phyloP scores from a whole-genome alignment of 345 rosid genomes.

The Raphanus raphanistrum region DNA sequence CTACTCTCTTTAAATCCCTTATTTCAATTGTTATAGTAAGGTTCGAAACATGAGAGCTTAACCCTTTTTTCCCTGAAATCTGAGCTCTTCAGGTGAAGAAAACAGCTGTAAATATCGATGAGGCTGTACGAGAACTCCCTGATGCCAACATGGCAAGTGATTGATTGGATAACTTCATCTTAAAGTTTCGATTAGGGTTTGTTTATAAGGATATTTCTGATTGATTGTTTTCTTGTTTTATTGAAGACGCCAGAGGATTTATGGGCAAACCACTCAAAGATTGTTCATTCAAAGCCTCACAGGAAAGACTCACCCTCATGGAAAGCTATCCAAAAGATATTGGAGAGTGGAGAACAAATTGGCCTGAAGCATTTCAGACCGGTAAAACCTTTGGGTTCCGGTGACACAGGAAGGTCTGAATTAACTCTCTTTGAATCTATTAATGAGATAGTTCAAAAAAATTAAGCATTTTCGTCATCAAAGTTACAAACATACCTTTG shows the following conservation, averaged over 20 bases:
- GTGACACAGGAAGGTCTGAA: constrained; percentile 93
- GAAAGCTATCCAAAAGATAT: constrained; percentile 78
- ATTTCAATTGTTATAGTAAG: not conserved
- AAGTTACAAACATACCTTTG: not conserved
- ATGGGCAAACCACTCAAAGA: constrained; percentile 84
- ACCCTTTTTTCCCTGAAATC: not conserved
- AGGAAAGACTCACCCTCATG: constrained; percentile 71
- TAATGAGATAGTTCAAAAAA: not conserved
- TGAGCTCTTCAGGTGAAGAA: constrained; percentile 61
- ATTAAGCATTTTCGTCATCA: not conserved
- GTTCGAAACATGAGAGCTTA: not conserved
- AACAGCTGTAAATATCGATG: constrained; percentile 88
- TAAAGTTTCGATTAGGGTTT: constrained; percentile 9
- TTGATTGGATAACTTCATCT: not conserved
- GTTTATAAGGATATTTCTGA: constrained; percentile 3
- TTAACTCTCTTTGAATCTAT: not conserved
- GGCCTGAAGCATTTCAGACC: constrained; percentile 83
- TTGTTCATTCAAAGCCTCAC: constrained; percentile 84
- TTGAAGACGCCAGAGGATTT: constrained; percentile 90
- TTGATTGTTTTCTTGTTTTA: not conserved
- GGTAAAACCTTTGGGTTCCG: constrained; percentile 87
- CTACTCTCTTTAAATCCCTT: not conserved
- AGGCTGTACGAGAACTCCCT: constrained; percentile 91
- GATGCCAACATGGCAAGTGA: constrained; percentile 80
- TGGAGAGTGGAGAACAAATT: constrained; percentile 66